phyloP scores from a whole-genome alignment of 108 stramenopile species.

The Pseudonitzschia delicatissima region DNA sequence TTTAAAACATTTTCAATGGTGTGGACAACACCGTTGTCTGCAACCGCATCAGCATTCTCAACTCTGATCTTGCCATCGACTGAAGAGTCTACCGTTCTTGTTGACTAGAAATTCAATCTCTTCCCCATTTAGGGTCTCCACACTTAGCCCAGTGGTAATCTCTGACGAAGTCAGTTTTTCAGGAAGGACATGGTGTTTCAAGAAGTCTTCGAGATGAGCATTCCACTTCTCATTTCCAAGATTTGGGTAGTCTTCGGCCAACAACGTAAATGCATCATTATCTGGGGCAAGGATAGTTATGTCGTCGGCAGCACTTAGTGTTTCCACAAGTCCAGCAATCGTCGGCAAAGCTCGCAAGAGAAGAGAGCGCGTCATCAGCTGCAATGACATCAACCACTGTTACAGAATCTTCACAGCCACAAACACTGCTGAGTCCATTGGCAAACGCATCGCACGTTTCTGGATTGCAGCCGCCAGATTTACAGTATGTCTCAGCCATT shows the following conservation, averaged over 20 bases:
- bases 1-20: neutral
- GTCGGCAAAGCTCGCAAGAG: neutral
- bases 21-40: conserved; percentile 5
- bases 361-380: neutral
- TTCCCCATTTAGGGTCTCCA: neutral
- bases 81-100: neutral
- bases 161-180: neutral
- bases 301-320: neutral
- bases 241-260: neutral
- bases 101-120: too few relatives aligned
- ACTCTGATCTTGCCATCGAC: neutral
- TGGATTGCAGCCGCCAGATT: neutral
- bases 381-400: neutral
- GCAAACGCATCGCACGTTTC: neutral
- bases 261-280: neutral
- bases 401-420: neutral
- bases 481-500: neutral
- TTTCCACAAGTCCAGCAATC: neutral
- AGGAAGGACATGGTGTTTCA: neutral
- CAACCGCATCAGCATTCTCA: neutral
- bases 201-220: neutral
- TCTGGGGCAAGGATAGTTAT: neutral
- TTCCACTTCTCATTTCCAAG: neutral
- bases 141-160: neutral
- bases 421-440: neutral